These are phyloP conservation scores for Calendula officinalis DNA, from an alignment of 129 eudicot genomes.

Conservation along the genomic window DNA sequence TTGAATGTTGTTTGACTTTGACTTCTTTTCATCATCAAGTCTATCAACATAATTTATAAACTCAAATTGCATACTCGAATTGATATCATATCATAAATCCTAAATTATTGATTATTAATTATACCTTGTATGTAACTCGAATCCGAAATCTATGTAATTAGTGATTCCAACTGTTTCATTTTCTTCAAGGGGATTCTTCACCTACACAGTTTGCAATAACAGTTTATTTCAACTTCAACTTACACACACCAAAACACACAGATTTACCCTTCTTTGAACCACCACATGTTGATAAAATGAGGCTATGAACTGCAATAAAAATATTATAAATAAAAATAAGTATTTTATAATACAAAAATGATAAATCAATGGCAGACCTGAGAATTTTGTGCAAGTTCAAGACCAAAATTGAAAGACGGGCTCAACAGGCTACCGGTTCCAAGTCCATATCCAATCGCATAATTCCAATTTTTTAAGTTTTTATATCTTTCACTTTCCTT, in stretches of 20 bases:
- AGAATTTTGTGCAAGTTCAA: slow-evolving; percentile 67
- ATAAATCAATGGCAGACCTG: slow-evolving; percentile 42
- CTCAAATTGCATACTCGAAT: slow-evolving; percentile 8
- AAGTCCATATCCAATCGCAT: slow-evolving; percentile 72
- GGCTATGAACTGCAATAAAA: slow-evolving; percentile 69
- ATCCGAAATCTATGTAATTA: slow-evolving; percentile 80
- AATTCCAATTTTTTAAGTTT: slow-evolving; percentile 67
- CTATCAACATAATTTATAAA: slow-evolving; percentile 26
- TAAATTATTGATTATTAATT: no score
- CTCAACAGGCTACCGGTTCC: slow-evolving; percentile 84
- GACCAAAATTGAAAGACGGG: slow-evolving; percentile 88
- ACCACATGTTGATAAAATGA: slow-evolving; percentile 86
- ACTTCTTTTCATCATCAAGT: slow-evolving; percentile 44
- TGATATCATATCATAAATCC: background rate
- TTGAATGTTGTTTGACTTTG: slow-evolving; percentile 43
- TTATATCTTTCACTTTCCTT: slow-evolving; percentile 44
- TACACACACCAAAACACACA: slow-evolving; percentile 5
- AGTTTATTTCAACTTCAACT: slow-evolving; percentile 21
- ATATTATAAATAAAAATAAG: background rate
- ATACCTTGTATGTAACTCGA: slow-evolving; percentile 77
- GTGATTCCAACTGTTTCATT: slow-evolving; percentile 73
- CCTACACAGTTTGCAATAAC: slow-evolving; percentile 38
- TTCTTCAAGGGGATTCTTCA: slow-evolving; percentile 68
- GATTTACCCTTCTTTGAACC: slow-evolving; percentile 75
- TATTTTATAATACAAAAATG: background rate